Evolutionary conservation across 768 basidiomycete genomes (phyloP).

Genomic region (Mycena amicta): DNA sequence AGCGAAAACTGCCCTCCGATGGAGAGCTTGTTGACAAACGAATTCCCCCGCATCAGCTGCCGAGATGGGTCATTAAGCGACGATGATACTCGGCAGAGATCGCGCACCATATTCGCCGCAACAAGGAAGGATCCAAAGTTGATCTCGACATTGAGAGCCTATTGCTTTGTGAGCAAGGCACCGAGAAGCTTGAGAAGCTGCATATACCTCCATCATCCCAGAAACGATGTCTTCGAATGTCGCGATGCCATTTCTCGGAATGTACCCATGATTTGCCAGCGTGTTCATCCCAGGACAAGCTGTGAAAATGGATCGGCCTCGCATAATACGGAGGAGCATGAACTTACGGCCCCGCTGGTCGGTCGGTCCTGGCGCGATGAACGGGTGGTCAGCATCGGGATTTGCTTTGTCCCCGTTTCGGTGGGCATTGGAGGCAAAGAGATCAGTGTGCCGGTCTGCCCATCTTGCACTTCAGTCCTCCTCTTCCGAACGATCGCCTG

Average conservation of each 20-base stretch:
- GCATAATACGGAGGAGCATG: not conserved
- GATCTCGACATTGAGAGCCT: slow-evolving; percentile 16
- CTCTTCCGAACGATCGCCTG: too few species aligned
- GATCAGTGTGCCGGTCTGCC: slow-evolving; percentile 9
- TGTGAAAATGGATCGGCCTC: too few species aligned
- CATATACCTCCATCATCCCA: slow-evolving; percentile 17
- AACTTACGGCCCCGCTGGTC: slow-evolving; percentile 14
- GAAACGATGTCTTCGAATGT: slow-evolving; percentile 14
- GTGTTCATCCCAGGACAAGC: too few species aligned
- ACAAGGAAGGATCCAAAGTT: slow-evolving; percentile 11
- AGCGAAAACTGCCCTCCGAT: slow-evolving; percentile 11
- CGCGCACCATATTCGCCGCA: slow-evolving; percentile 18
- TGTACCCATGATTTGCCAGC: slow-evolving; percentile 12
- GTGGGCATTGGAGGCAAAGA: slow-evolving; percentile 7
- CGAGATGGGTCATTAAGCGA: not conserved
- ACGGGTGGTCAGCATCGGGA: slow-evolving; percentile 17
- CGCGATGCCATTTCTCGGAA: slow-evolving; percentile 16
- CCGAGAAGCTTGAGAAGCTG: too few species aligned
- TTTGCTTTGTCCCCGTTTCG: slow-evolving; percentile 10
- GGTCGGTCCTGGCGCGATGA: slow-evolving; percentile 16
- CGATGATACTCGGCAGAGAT: too few species aligned
- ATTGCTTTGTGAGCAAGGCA: too few species aligned
- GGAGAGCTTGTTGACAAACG: slow-evolving; percentile 16
- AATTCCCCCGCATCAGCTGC: slow-evolving; percentile 13
- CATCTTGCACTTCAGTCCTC: slow-evolving; percentile 12